Evolutionary conservation across 192 early-diverging fungal genomes (phyloP).

Genomic region (Allomyces arbusculus): DNA sequence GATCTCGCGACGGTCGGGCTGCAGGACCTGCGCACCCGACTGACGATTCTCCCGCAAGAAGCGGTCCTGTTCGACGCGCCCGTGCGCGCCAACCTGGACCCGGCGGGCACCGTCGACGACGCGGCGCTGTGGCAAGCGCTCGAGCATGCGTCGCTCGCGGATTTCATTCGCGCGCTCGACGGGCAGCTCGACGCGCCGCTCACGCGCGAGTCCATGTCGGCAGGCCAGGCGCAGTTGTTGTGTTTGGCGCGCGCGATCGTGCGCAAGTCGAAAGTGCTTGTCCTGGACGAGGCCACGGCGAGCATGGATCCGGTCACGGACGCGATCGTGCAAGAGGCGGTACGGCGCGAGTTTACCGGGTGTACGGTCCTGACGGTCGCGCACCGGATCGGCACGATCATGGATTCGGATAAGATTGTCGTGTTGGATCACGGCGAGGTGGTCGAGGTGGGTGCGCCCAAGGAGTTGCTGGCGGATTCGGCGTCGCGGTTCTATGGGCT

Average conservation of each 20-base stretch:
- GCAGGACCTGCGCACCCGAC: conserved; percentile 2
- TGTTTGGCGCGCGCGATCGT: conserved; percentile 39
- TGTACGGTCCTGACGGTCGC: conserved; percentile 41
- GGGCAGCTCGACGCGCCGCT: too few relatives aligned
- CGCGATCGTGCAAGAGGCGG: conserved; percentile 31
- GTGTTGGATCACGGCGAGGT: conserved; percentile 19
- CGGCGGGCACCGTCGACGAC: conserved; percentile 1
- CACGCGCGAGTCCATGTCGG: conserved; percentile 10
- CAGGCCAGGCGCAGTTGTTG: conserved; percentile 35
- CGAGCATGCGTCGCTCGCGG: not conserved
- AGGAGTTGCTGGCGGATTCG: not conserved
- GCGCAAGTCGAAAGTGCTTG: conserved; percentile 25
- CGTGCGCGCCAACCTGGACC: conserved; percentile 12
- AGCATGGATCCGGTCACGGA: conserved; percentile 37
- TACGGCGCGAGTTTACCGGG: conserved; percentile 27
- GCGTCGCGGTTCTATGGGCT: too few relatives aligned
- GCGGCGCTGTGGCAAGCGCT: conserved; percentile 20
- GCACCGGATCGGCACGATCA: conserved; percentile 31
- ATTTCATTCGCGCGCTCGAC: too few relatives aligned
- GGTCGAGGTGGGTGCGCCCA: conserved; percentile 16
- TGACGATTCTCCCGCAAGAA: conserved; percentile 33
- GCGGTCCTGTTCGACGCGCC: conserved; percentile 29
- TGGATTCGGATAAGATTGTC: conserved; percentile 26
- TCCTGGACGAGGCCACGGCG: conserved; percentile 44
- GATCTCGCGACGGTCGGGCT: conserved; percentile 1